Conservation (phyloP, 441 rosid genomes). For the Metrosideros polymorpha region DNA sequence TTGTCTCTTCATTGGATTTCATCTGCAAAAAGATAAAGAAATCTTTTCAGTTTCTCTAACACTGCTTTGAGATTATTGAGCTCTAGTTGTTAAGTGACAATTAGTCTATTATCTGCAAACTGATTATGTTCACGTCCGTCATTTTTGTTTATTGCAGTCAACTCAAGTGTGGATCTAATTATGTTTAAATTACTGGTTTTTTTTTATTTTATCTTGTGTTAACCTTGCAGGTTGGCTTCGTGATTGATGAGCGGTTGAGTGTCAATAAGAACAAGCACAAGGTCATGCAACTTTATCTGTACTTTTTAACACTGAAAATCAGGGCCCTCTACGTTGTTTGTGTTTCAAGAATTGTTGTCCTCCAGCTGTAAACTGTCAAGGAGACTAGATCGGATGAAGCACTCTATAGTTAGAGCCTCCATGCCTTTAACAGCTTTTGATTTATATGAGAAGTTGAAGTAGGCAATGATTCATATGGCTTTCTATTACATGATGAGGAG, state of each 20-base stretch:
- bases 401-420: background rate
- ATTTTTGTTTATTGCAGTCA: background rate
- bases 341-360: background rate
- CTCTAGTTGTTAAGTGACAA: background rate
- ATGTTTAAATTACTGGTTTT: background rate
- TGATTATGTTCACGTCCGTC: background rate
- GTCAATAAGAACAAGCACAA: constrained; percentile 71
- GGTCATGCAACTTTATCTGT: constrained; percentile 27
- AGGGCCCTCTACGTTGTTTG: background rate
- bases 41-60: background rate
- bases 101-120: background rate
- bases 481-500: background rate
- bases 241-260: constrained; percentile 78
- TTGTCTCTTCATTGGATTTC: background rate
- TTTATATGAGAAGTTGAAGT: background rate
- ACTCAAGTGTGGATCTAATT: background rate
- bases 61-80: background rate
- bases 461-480: background rate
- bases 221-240: constrained; percentile 65
- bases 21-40: background rate
- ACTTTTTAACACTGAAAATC: background rate
- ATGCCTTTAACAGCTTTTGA: background rate
- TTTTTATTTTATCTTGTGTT: background rate
- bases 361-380: background rate
- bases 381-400: background rate